A percentile compares a stretch with the other conserved stretches of the same genome.
These are phyloP conservation scores for Eurotiales sp. DNA, from an alignment of 2,329 filamentous ascomycete genomes.

Conservation along the genomic window DNA sequence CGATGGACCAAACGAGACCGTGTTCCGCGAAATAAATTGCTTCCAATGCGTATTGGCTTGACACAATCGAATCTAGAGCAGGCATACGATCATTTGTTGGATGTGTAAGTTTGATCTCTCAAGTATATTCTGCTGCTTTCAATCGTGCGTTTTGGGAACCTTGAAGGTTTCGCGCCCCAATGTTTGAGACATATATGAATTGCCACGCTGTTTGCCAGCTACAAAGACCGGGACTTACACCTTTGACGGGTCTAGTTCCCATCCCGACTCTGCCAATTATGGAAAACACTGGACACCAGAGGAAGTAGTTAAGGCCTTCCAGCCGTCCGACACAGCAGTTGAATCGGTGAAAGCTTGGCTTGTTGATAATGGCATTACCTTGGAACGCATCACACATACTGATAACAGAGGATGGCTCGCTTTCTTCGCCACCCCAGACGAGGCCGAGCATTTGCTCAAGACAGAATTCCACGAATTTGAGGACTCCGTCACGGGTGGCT, in stretches of 20 bases:
- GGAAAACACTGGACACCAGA: conserved; percentile 43
- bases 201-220: background rate
- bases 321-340: conserved; percentile 43
- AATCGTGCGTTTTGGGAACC: too few relatives aligned
- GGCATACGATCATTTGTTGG: conserved; percentile 10
- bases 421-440: conserved; percentile 52
- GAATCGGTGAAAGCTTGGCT: conserved; percentile 54
- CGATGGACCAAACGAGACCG: conserved; percentile 13
- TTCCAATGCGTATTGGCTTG: conserved; percentile 13
- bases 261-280: conserved; percentile 40
- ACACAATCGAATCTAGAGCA: conserved; percentile 11
- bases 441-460: conserved; percentile 53
- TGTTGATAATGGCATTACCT: conserved; percentile 47
- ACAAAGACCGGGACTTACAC: background rate
- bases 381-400: conserved; percentile 48
- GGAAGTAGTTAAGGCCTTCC: conserved; percentile 42
- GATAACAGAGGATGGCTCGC: conserved; percentile 52
- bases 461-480: conserved; percentile 53
- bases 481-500: conserved; percentile 30
- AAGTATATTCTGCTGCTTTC: background rate
- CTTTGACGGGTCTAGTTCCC: conserved; percentile 17
- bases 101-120: conserved; percentile 4
- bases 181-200: too few relatives aligned
- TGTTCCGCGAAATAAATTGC: conserved; percentile 8
- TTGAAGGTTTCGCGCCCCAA: too few relatives aligned